Evolutionary conservation across 1,284 basidiomycete species (phyloP).

Genomic region (Macrocystidia cucumis): DNA sequence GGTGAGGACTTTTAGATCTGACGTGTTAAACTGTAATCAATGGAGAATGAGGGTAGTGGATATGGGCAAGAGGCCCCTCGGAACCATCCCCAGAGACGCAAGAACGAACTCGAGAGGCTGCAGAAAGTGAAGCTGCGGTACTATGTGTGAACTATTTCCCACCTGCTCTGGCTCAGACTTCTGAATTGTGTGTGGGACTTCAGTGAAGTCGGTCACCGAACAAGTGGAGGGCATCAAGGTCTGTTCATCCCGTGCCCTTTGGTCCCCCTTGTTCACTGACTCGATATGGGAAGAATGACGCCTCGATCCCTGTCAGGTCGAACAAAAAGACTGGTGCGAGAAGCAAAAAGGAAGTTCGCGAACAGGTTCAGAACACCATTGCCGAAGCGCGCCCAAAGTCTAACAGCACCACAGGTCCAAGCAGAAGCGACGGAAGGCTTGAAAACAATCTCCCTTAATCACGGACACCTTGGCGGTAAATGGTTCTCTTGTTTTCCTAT

Average conservation of each 20-base stretch:
- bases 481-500: constrained; percentile 31
- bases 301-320: constrained; percentile 52
- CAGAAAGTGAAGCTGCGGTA: constrained; percentile 36
- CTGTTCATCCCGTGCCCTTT: constrained; percentile 1
- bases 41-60: constrained; percentile 38
- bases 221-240: constrained; percentile 56
- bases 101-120: constrained; percentile 21
- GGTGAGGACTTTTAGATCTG: constrained; percentile 28
- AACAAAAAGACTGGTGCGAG: constrained; percentile 65
- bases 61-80: constrained; percentile 50
- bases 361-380: constrained; percentile 27
- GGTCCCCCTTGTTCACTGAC: not conserved
- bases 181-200: not conserved
- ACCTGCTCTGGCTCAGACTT: not conserved
- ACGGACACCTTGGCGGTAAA: constrained; percentile 54
- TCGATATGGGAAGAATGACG: constrained; percentile 40
- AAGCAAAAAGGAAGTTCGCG: constrained; percentile 68
- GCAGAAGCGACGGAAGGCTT: constrained; percentile 46
- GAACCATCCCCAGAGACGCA: constrained; percentile 15
- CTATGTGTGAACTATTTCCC: constrained; percentile 32
- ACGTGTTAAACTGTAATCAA: not conserved
- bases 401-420: constrained; percentile 44
- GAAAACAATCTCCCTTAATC: constrained; percentile 45
- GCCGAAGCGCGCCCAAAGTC: not conserved
- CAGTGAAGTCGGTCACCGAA: constrained; percentile 51